These are phyloP conservation scores for Toxoplasma gondii DNA, from an alignment of 169 alveolate genomes.

Conservation along the genomic window DNA sequence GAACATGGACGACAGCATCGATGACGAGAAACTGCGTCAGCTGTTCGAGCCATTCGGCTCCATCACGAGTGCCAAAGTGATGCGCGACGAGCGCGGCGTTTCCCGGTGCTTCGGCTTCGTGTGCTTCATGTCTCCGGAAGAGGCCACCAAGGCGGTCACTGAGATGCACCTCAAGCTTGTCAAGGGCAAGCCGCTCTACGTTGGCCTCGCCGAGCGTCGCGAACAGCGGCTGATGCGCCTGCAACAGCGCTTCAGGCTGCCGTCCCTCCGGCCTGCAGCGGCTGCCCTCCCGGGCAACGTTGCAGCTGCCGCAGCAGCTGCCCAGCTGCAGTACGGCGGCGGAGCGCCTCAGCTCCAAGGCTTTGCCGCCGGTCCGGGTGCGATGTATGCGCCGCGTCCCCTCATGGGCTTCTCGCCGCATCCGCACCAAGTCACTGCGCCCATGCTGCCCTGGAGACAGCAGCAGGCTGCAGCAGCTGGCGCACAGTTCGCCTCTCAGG, in stretches of 20 bases:
- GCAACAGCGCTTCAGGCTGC: slow-evolving; percentile 88
- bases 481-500: slow-evolving; percentile 38
- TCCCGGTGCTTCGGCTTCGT: slow-evolving; percentile 98
- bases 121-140: slow-evolving; percentile 95
- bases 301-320: slow-evolving; percentile 51
- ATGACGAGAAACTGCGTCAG: slow-evolving; percentile 87
- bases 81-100: slow-evolving; percentile 92
- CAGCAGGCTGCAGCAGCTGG: slow-evolving; percentile 65
- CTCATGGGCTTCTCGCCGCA: slow-evolving; percentile 66
- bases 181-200: slow-evolving; percentile 91
- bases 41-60: slow-evolving; percentile 92
- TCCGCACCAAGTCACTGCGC: slow-evolving; percentile 55
- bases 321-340: slow-evolving; percentile 13
- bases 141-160: slow-evolving; percentile 96
- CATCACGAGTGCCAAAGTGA: slow-evolving; percentile 91
- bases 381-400: slow-evolving; percentile 54
- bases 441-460: slow-evolving; percentile 69
- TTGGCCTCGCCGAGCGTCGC: slow-evolving; percentile 92
- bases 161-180: slow-evolving; percentile 93
- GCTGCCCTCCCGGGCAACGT: slow-evolving; percentile 37
- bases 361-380: slow-evolving; percentile 27
- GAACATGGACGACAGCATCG: slow-evolving; percentile 90
- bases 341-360: slow-evolving; percentile 34
- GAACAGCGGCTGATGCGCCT: slow-evolving; percentile 90
- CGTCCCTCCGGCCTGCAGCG: slow-evolving; percentile 75